Base-by-base conservation (phyloP, 1,139 yeast genomes). In the Petasospora rhodanensis region DNA sequence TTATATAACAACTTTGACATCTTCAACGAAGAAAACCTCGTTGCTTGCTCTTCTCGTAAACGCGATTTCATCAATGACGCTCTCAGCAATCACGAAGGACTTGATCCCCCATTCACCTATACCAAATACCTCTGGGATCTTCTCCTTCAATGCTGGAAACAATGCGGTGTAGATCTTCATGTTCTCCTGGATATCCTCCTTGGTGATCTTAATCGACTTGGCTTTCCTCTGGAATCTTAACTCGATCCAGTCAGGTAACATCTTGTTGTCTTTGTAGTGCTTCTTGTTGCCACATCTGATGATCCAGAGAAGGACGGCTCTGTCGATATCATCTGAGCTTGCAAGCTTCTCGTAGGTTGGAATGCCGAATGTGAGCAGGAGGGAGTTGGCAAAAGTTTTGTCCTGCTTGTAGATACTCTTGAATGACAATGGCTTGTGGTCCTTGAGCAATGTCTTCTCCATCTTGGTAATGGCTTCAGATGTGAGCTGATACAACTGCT, bases 91-190 rank as follows among this genome's bases (percentile, higher is more conserved):
- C 13, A 79, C 71, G 42, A 81, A 64, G 40, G 67, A 70, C 36
- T 73, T 70, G 6, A 79, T 70, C 2, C 76, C 66, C 86, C 89
- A 80, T 22, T 68, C 67, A 6, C 87, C 89, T 28, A 55, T 58
- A 16, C 60, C 63, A 47, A 67, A 80, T 1, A 80, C 67, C 43
- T 77, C 85, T 2, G 89, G 89, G 4, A 77, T 73, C 21, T 69
- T 66, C 26, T 62, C 52, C 11, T 68, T 56, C 34, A 79, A 54
- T 2, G 64, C 67, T 11, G 82, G 79, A 35, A 79, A 70, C 28
- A 79, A 59, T 1, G 70, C 62, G 35, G 71, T 70, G 52, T 79
- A 79, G 26, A 79, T 55, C 3, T 66, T 68, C 44, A 68, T 59
- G 52, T 67, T 77, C 38, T 76, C 81, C 14, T 69, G 42, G 4